Percentiles rank a stretch among this genome's conserved stretches.
Conservation (phyloP, 2,329 filamentous ascomycete genomes). For the Cytospora leucostoma region DNA sequence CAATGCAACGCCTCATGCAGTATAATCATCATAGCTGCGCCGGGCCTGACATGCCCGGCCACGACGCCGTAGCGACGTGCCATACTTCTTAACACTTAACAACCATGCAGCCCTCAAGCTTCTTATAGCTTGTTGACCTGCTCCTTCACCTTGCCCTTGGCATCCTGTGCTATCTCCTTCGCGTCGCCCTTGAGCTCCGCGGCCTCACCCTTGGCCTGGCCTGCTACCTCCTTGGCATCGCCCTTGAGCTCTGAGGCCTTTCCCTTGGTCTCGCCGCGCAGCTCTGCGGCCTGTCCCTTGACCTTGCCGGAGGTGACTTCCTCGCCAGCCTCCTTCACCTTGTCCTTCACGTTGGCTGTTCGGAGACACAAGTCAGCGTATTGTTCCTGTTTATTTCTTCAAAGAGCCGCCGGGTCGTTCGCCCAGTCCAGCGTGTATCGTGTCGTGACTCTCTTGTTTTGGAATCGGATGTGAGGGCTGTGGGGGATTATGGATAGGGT, state of each 20-base stretch:
- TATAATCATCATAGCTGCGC: background rate
- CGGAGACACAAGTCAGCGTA: background rate
- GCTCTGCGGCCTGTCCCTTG: constrained; percentile 39
- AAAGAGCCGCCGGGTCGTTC: too few species aligned
- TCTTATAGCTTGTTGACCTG: constrained; percentile 26
- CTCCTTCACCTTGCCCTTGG: constrained; percentile 26
- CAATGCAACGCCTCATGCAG: constrained; percentile 22
- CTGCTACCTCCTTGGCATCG: constrained; percentile 43
- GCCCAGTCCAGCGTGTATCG: too few species aligned
- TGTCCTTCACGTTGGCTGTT: constrained; percentile 45
- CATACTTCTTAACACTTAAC: background rate
- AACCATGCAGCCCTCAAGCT: too few species aligned
- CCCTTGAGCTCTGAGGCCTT: constrained; percentile 39
- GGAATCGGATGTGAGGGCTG: background rate
- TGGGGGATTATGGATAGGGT: background rate
- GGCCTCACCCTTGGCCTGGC: constrained; percentile 38
- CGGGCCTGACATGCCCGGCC: background rate
- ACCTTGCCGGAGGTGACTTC: constrained; percentile 40
- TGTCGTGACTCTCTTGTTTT: background rate
- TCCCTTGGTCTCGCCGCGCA: constrained; percentile 34
- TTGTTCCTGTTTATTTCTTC: constrained; percentile 17
- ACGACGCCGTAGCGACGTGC: background rate
- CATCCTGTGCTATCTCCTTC: constrained; percentile 13
- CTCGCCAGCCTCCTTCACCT: constrained; percentile 50
- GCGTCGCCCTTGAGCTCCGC: constrained; percentile 29